Base-by-base conservation (phyloP, 2,329 filamentous ascomycete species). In the Harringtonia lauricola region DNA sequence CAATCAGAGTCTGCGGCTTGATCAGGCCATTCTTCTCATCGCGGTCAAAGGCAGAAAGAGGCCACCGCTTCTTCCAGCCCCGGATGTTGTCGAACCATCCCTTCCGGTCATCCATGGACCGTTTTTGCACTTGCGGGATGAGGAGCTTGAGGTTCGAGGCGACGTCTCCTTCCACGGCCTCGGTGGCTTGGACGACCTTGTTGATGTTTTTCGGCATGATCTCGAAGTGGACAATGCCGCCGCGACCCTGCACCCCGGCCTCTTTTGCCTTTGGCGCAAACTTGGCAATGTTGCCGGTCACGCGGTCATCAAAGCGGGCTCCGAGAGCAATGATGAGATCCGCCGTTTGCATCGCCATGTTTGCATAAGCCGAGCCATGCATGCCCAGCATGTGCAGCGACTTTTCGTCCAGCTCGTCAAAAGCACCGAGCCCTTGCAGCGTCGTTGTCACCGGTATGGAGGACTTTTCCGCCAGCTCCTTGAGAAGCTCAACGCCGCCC, bases 201-300 rank as follows among this genome's bases (percentile, higher is more conserved):
- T 96, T 96, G 69, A 96, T 96, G 71, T 98, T 96, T 81, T 98
- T 98, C 55, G 92, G 90, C 83, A 96, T 84, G 57, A 98, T 90
- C 62, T 96, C 90, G 57, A 96, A 96, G 65, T 98, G 90, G 15
- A 96, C 77, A 56, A 98, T 96, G 57, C 92, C 92, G 55, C 92
- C 92, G 49, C 88, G 84, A 43, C 81, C 81, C 67, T 95, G 86
- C 12, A 76, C 71, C 5, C 87, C 90, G 1, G 92, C 92, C 14
- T 79, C 77, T 66, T 85, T 92, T 36, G 92, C 92, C 42, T 77
- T 78, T 4, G 92, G 92, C 0, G 89, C 92, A 53, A 96, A 98
- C 61, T 90, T 94, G 55, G 78, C 64, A 42, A 95, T 72, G 60
- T 74, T 84, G 24, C 76, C 68, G 13, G 88, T 95, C 44, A 96